These are phyloP conservation scores for Leptographium galeiforme DNA, from an alignment of 2,329 filamentous ascomycete species.

Conservation along the genomic window DNA sequence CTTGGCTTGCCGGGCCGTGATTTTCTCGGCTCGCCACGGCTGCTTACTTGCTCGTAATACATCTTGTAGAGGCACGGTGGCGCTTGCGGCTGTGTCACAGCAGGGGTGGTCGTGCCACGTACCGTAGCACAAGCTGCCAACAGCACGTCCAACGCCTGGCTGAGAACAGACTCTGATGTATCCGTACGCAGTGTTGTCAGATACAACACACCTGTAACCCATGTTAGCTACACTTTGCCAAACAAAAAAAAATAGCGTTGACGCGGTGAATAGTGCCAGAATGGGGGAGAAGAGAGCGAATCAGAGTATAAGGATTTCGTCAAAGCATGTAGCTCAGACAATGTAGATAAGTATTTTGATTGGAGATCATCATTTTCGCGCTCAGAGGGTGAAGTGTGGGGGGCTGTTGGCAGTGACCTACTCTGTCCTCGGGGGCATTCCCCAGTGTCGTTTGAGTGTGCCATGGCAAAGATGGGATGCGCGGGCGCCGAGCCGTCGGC, in stretches of 20 bases:
- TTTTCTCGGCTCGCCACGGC: conserved; percentile 9
- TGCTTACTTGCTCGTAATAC: conserved; percentile 38
- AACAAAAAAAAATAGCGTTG: conserved; percentile 3
- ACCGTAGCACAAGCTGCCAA: conserved; percentile 13
- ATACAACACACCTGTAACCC: conserved; percentile 22
- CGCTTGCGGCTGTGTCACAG: neutral
- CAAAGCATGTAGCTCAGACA: conserved; percentile 76
- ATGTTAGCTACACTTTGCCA: neutral
- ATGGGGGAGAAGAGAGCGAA: neutral
- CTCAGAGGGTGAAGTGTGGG: neutral
- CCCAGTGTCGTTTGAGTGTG: conserved; percentile 81
- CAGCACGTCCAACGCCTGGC: conserved; percentile 26
- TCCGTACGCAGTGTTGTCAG: conserved; percentile 25
- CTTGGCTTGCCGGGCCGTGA: conserved; percentile 13
- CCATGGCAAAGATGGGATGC: conserved; percentile 44
- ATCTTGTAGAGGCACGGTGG: conserved; percentile 33
- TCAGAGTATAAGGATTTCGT: conserved; percentile 46
- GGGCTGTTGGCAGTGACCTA: conserved; percentile 44
- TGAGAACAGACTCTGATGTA: conserved; percentile 24
- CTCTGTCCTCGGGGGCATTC: conserved; percentile 82
- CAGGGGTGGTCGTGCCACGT: conserved; percentile 18
- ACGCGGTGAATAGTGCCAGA: conserved; percentile 1
- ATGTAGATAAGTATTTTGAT: conserved; percentile 99
- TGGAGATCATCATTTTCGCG: conserved; percentile 63
- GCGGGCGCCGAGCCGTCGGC: conserved; percentile 23